Base-by-base conservation (phyloP, 192 early-diverging fungal species). In the Linnemannia zychae region DNA sequence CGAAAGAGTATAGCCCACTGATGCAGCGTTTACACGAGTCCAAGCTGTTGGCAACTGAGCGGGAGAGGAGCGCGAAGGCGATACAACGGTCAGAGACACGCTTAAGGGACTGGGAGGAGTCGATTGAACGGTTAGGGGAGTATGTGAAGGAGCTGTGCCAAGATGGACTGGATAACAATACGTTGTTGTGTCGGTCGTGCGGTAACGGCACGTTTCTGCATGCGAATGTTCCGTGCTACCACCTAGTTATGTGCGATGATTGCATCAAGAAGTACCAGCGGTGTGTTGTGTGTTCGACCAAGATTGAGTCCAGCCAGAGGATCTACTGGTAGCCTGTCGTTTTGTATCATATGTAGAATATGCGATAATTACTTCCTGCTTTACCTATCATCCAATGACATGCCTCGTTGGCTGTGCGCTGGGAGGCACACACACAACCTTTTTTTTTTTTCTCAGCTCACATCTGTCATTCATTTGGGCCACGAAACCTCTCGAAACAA, bases 171-270 rank as follows among this genome's bases (percentile, higher is more conserved):
- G 67, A 75, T 40, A 81, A 75, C 24, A 73, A 40, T 17, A 81
- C 72, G 12, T 28, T 81, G 24, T 46, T 33, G 16, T 81, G 79
- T 18, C 72, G 79, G 13, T 22, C 31, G 2, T 81, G 79, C 20
- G 74, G 74, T 24, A 71, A 74, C 7, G 79, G 79, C 9, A 44
- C 47, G 33, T 48, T 81, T 20, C 3, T 63, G 52, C 49, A 67
- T 57, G 79, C 67, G 3, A 75, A 67, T 37, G 50, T 52, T 17
- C 79, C 79, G 0, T 81, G 79, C 49, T 81, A 40, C 12, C 79
- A 81, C 17, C 34, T 81, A 63, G 79, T 71, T 50, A 81, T 81
- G 79, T 81, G 79, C 22, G 73, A 81, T 31, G 31, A 28, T 22
- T 81, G 79, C 18, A 74, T 81, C 37, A 18, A 67, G 13, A 44